These are phyloP conservation scores for Ceratocystis huliohia DNA, from an alignment of 2,329 filamentous ascomycete species.

Conservation along the genomic window DNA sequence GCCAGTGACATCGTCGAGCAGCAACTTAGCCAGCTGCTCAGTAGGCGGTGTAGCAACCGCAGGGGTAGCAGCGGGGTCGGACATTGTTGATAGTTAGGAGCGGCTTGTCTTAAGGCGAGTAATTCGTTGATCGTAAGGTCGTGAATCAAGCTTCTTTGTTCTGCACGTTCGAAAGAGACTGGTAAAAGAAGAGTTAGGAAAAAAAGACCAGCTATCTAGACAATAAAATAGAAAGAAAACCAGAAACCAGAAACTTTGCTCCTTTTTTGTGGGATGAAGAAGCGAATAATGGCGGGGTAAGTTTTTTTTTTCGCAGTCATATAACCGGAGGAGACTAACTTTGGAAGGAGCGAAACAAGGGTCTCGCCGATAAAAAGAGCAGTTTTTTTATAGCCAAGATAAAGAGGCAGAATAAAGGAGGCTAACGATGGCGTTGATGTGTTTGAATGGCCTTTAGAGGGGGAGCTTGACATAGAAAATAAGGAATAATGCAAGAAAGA, in stretches of 20 bases:
- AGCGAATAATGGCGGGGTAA: constrained; percentile 19
- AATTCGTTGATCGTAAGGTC: too few species aligned
- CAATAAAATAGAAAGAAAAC: background rate
- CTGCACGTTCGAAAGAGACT: too few species aligned
- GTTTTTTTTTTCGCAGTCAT: constrained; percentile 13
- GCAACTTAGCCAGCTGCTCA: constrained; percentile 54
- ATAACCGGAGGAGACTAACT: constrained; percentile 13
- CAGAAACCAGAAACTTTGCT: constrained; percentile 8
- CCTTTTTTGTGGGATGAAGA: constrained; percentile 17
- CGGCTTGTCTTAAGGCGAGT: too few species aligned
- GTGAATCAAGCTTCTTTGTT: too few species aligned
- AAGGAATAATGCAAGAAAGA: background rate
- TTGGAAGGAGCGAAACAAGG: constrained; percentile 5
- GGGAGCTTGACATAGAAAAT: background rate
- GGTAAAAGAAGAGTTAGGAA: too few species aligned
- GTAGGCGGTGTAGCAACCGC: constrained; percentile 30
- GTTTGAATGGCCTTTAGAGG: background rate
- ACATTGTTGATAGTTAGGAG: constrained; percentile 24
- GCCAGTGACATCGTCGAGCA: constrained; percentile 85
- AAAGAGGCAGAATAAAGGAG: background rate
- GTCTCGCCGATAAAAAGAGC: background rate
- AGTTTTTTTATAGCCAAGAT: too few species aligned
- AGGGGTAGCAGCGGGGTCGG: constrained; percentile 27
- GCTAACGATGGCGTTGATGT: background rate
- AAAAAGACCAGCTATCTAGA: too few species aligned